Conservation (phyloP, 805 yeast genomes). For the Candida multigemmis region DNA sequence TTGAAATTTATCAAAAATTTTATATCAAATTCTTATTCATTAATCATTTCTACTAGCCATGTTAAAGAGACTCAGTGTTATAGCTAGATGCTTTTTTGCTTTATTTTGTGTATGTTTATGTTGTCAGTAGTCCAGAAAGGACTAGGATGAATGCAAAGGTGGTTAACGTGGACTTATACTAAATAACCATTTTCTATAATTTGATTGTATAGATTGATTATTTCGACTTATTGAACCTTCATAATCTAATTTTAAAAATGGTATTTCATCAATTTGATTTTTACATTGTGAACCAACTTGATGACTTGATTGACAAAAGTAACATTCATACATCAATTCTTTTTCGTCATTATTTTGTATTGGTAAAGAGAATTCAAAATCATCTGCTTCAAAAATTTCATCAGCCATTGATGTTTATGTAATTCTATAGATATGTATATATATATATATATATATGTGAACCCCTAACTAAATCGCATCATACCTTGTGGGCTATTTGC, state of each 20-base stretch:
- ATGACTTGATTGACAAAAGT: slow-evolving; percentile 7
- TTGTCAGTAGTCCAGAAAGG: too few relatives aligned
- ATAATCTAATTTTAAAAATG: background rate
- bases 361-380: background rate
- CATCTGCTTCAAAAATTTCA: background rate
- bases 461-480: too few relatives aligned
- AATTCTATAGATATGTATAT: background rate
- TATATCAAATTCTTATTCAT: too few relatives aligned
- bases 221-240: slow-evolving; percentile 4
- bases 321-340: slow-evolving; percentile 9
- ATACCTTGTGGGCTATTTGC: background rate
- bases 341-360: background rate
- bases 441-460: slow-evolving; percentile 1
- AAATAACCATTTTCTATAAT: slow-evolving; percentile 18
- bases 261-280: background rate
- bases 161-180: slow-evolving; percentile 6
- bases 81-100: too few relatives aligned
- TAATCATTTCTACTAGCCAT: too few relatives aligned
- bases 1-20: too few relatives aligned
- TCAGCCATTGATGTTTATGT: slow-evolving; percentile 1
- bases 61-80: too few relatives aligned
- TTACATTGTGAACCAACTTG: slow-evolving; percentile 1
- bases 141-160: too few relatives aligned
- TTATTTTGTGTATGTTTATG: too few relatives aligned
- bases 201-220: slow-evolving; percentile 9